Percentiles rank a stretch among this genome's conserved stretches.
phyloP scores from a whole-genome alignment of 1,139 yeast species.

The Meyerozyma carpophila region DNA sequence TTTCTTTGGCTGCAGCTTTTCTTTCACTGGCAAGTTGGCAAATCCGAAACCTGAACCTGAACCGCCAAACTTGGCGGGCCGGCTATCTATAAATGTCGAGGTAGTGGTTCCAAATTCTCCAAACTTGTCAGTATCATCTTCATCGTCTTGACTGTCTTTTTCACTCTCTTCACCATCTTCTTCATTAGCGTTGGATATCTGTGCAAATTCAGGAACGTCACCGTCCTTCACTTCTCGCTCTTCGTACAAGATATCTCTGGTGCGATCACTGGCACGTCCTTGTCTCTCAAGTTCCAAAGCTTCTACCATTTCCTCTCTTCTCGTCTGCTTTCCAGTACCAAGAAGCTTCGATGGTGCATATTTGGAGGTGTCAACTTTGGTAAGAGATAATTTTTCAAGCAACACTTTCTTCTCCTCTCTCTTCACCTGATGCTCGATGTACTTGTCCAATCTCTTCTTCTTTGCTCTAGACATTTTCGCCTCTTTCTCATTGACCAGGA shows the following conservation, averaged over 20 bases:
- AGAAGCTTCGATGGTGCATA: conserved; percentile 69
- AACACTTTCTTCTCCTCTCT: conserved; percentile 83
- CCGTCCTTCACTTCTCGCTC: conserved; percentile 54
- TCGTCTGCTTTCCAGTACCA: conserved; percentile 74
- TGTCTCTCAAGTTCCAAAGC: conserved; percentile 70
- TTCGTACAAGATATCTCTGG: conserved; percentile 63
- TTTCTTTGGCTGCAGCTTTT: conserved; percentile 30
- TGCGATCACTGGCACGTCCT: conserved; percentile 65
- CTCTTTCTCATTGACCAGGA: conserved; percentile 50
- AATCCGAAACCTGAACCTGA: conserved; percentile 67
- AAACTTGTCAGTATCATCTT: conserved; percentile 19
- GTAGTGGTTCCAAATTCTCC: conserved; percentile 16
- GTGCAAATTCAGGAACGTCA: not conserved
- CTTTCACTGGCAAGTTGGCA: conserved; percentile 46
- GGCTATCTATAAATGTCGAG: conserved; percentile 64
- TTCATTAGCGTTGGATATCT: not conserved
- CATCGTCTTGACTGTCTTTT: conserved; percentile 9
- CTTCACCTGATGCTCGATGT: conserved; percentile 81
- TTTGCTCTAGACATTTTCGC: conserved; percentile 69
- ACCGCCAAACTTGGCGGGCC: conserved; percentile 63
- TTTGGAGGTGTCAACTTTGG: conserved; percentile 67
- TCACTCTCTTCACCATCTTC: not conserved
- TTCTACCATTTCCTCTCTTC: conserved; percentile 64
- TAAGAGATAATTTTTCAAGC: conserved; percentile 63
- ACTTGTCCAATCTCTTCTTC: conserved; percentile 71